A percentile compares a stretch with the other conserved stretches of the same genome.
Evolutionary conservation across 352 stramenopile species (phyloP).

Genomic region (Phytophthora pinifolia): DNA sequence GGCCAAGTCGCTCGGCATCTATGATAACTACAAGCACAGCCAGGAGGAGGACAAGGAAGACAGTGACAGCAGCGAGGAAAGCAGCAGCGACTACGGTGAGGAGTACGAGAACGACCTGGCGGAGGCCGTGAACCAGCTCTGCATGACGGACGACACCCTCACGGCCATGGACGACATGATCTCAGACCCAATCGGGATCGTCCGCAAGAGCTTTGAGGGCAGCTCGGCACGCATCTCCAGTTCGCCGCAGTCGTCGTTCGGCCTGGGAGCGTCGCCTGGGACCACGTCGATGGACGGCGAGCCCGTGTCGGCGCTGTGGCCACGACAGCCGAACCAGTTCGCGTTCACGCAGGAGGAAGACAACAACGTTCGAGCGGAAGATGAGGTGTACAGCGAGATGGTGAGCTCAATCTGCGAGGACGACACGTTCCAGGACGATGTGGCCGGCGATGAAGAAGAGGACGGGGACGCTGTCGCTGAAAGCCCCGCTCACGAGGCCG

Average conservation of each 20-base stretch:
- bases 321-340: constrained; percentile 79
- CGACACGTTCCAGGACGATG: constrained; percentile 55
- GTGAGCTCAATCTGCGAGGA: constrained; percentile 62
- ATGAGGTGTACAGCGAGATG: constrained; percentile 85
- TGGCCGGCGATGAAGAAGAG: constrained; percentile 29
- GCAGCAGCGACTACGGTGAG: constrained; percentile 56
- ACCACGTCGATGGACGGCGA: constrained; percentile 70
- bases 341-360: constrained; percentile 87
- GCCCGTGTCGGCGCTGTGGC: constrained; percentile 73
- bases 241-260: constrained; percentile 71
- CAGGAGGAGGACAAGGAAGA: constrained; percentile 21
- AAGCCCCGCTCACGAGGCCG: constrained; percentile 24
- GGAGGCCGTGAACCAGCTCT: constrained; percentile 66
- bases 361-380: constrained; percentile 48
- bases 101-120: constrained; percentile 75
- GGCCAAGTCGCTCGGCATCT: constrained; percentile 6
- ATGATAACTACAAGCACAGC: constrained; percentile 18
- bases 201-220: constrained; percentile 22
- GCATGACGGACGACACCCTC: constrained; percentile 63
- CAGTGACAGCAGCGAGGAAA: constrained; percentile 21
- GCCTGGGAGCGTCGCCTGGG: constrained; percentile 60
- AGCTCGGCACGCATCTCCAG: constrained; percentile 40
- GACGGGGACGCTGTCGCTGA: constrained; percentile 28
- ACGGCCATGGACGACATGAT: constrained; percentile 51
- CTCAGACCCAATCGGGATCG: constrained; percentile 55